phyloP scores from a whole-genome alignment of 208 protist genomes.

The Trypanosoma mega region DNA sequence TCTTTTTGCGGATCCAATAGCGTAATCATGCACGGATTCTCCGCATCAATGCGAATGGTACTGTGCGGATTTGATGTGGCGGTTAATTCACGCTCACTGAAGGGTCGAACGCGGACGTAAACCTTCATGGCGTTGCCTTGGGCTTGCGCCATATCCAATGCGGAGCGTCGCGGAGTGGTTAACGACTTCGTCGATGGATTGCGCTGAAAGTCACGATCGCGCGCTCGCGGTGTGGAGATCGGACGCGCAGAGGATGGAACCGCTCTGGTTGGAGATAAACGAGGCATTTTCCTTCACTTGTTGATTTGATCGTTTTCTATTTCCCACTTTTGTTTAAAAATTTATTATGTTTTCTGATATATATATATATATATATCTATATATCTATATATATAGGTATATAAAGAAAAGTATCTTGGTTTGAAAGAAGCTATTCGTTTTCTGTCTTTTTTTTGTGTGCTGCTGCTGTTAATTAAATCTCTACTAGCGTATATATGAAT shows the following conservation, averaged over 20 bases:
- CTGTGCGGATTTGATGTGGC: slow-evolving; percentile 40
- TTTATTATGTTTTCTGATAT: background rate
- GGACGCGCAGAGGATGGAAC: background rate
- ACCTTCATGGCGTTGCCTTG: slow-evolving; percentile 79
- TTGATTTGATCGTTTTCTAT: background rate
- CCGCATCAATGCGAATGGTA: slow-evolving; percentile 67
- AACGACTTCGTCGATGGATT: slow-evolving; percentile 13
- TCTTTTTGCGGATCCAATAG: slow-evolving; percentile 61
- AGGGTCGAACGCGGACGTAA: slow-evolving; percentile 84
- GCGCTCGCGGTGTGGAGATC: slow-evolving; percentile 16
- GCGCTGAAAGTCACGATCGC: slow-evolving; percentile 23
- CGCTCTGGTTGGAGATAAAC: slow-evolving; percentile 15
- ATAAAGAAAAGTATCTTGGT: background rate
- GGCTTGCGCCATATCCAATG: slow-evolving; percentile 22
- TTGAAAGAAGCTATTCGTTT: no score
- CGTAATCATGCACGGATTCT: slow-evolving; percentile 72
- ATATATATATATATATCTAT: slow-evolving; percentile 21
- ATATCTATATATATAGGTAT: slow-evolving; percentile 25
- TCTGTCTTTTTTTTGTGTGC: no score
- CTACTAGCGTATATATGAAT: no score
- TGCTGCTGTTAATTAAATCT: no score
- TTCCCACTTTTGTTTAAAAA: slow-evolving; percentile 3
- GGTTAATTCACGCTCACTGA: slow-evolving; percentile 75
- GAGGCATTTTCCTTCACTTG: background rate
- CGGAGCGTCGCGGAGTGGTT: slow-evolving; percentile 4